Evolutionary conservation across 1,139 yeast species (phyloP).

Genomic region (Kodamaea fungicola): DNA sequence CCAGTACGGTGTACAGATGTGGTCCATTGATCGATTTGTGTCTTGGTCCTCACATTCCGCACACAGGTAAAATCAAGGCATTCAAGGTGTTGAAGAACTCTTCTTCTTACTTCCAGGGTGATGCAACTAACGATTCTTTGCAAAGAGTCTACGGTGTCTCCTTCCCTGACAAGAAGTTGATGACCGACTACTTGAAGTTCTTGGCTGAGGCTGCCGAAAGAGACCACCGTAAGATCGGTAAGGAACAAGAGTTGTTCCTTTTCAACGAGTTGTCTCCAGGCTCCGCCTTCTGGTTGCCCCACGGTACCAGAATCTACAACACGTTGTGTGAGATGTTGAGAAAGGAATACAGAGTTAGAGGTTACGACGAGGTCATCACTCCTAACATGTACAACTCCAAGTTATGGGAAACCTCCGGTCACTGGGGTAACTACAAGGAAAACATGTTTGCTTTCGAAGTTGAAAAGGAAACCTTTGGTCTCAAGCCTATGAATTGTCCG

Average conservation of each 20-base stretch:
- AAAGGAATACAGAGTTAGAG: constrained; percentile 82
- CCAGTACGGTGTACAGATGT: constrained; percentile 96
- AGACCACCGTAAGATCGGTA: constrained; percentile 96
- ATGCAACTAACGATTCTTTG: constrained; percentile 85
- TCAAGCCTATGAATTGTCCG: constrained; percentile 99
- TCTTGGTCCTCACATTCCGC: constrained; percentile 97
- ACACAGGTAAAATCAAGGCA: constrained; percentile 94
- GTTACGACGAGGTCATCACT: constrained; percentile 95
- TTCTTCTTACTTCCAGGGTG: constrained; percentile 94
- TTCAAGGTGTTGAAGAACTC: constrained; percentile 94
- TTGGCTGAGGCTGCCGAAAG: constrained; percentile 95
- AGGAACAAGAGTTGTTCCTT: constrained; percentile 91
- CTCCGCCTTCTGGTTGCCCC: constrained; percentile 96
- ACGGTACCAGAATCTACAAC: constrained; percentile 94
- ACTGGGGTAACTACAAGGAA: constrained; percentile 95
- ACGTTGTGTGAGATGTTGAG: constrained; percentile 75
- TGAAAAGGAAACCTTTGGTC: constrained; percentile 83
- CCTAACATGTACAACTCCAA: constrained; percentile 96
- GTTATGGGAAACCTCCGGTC: constrained; percentile 97
- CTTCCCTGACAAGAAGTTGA: constrained; percentile 95
- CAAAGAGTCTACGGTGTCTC: constrained; percentile 98
- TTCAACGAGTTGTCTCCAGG: constrained; percentile 98
- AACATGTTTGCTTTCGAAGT: constrained; percentile 96
- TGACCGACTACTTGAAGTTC: constrained; percentile 94
- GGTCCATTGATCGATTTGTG: constrained; percentile 97